Evolutionary conservation across 768 basidiomycete genomes (phyloP).

Genomic region (Tephrocybe sp.): DNA sequence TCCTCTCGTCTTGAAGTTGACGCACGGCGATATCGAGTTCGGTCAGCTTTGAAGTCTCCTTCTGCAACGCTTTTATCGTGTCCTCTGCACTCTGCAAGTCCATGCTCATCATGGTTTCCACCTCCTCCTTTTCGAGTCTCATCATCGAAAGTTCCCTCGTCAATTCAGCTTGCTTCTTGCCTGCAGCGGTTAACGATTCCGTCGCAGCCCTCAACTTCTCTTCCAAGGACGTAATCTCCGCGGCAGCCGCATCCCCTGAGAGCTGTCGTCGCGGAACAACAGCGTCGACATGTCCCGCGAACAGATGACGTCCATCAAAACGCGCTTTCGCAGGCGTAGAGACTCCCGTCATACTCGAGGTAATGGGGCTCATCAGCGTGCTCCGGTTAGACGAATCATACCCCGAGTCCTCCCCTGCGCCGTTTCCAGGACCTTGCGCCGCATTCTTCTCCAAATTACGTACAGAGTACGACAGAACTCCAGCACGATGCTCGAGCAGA

Average conservation of each 20-base stretch:
- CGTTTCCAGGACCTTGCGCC: conserved; percentile 27
- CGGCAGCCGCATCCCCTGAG: conserved; percentile 41
- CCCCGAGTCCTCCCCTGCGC: conserved; percentile 45
- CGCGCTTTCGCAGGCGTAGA: conserved; percentile 47
- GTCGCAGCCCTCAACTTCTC: conserved; percentile 64
- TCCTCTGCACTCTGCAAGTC: conserved; percentile 71
- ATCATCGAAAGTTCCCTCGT: conserved; percentile 61
- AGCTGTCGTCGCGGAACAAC: conserved; percentile 52
- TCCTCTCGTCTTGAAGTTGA: conserved; percentile 48
- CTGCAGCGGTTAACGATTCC: conserved; percentile 55
- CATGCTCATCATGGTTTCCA: conserved; percentile 62
- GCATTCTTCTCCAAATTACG: conserved; percentile 57
- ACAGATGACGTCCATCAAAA: conserved; percentile 84
- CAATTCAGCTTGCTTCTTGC: conserved; percentile 62
- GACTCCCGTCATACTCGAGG: conserved; percentile 42
- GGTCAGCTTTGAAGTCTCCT: conserved; percentile 52
- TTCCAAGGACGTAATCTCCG: conserved; percentile 56
- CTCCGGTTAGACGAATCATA: conserved; percentile 52
- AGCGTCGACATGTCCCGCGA: conserved; percentile 77
- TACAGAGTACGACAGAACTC: conserved; percentile 73
- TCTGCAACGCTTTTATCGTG: conserved; percentile 56
- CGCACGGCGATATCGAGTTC: conserved; percentile 47
- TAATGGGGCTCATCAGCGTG: conserved; percentile 49
- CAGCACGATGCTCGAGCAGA: conserved; percentile 81
- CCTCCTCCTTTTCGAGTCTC: conserved; percentile 66